A percentile compares a stretch with the other conserved stretches of the same genome.
Conservation (phyloP, 2,329 filamentous ascomycete species). For the Fusarium chuoi region DNA sequence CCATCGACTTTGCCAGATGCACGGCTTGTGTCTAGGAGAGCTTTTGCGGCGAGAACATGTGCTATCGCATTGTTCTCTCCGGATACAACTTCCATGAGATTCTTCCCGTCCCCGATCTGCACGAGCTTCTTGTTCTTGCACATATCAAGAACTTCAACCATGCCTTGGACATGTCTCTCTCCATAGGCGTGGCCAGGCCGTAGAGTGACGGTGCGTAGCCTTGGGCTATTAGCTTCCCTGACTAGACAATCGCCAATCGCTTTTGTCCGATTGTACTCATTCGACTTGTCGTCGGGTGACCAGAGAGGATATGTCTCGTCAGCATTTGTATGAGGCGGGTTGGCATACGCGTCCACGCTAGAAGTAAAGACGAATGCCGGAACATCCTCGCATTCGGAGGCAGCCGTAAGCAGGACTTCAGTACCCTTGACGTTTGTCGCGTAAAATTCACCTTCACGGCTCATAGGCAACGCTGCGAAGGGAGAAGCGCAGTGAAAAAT, state of each 20-base stretch:
- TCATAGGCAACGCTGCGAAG: conserved; percentile 34
- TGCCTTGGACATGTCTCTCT: conserved; percentile 44
- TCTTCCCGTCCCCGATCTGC: conserved; percentile 42
- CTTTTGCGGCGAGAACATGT: conserved; percentile 45
- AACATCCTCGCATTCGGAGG: conserved; percentile 29
- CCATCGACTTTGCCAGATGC: conserved; percentile 42
- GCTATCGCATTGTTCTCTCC: conserved; percentile 41
- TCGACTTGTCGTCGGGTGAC: conserved; percentile 32
- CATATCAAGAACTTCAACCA: conserved; percentile 46
- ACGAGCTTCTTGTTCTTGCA: conserved; percentile 49
- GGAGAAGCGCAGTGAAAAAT: conserved; percentile 50
- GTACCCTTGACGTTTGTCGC: conserved; percentile 49
- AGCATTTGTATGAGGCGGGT: conserved; percentile 38
- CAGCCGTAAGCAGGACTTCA: conserved; percentile 38
- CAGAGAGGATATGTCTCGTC: conserved; percentile 42
- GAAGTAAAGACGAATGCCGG: conserved; percentile 49
- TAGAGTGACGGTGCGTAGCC: conserved; percentile 42
- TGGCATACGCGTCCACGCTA: conserved; percentile 43
- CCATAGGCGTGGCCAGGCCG: conserved; percentile 49
- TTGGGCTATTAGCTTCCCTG: conserved; percentile 41
- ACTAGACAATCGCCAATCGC: conserved; percentile 47
- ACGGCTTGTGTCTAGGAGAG: conserved; percentile 29
- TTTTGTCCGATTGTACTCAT: conserved; percentile 48
- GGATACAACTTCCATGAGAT: conserved; percentile 44
- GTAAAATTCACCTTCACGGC: conserved; percentile 30